Conservation (phyloP, 2,329 filamentous ascomycete genomes). For the Sporothrix protearum region DNA sequence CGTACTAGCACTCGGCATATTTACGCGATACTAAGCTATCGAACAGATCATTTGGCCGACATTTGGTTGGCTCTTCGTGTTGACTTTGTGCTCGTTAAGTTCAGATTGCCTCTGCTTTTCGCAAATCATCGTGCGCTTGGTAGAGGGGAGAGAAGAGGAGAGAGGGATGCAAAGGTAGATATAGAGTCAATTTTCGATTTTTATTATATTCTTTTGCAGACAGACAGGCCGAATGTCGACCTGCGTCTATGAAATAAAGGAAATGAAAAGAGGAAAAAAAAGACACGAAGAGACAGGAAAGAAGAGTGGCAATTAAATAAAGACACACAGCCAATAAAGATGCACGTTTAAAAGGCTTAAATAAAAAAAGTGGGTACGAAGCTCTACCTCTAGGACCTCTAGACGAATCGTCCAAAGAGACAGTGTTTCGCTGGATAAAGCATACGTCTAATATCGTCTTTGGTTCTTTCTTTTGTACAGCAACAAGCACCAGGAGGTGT, state of each 20-base stretch:
- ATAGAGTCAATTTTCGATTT: conserved; percentile 8
- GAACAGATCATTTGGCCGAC: background rate
- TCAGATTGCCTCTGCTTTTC: background rate
- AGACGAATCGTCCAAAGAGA: background rate
- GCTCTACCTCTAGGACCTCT: conserved; percentile 20
- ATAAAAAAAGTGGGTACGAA: background rate
- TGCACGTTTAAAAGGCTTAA: background rate
- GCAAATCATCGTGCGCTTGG: no score
- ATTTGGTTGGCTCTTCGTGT: background rate
- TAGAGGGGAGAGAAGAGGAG: no score
- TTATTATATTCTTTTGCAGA: conserved; percentile 9
- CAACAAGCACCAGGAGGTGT: background rate
- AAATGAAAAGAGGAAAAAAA: background rate
- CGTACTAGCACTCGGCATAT: background rate
- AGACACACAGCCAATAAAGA: background rate
- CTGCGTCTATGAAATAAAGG: background rate
- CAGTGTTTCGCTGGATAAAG: background rate
- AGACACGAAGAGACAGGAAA: background rate
- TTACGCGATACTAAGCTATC: background rate
- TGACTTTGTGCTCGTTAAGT: no score
- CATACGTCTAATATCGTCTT: conserved; percentile 5
- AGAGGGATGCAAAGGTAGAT: background rate
- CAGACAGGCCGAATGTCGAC: background rate
- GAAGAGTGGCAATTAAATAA: background rate
- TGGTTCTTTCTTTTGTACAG: background rate